phyloP scores from a whole-genome alignment of 2,329 filamentous ascomycete genomes.

The Cercospora citrullina region DNA sequence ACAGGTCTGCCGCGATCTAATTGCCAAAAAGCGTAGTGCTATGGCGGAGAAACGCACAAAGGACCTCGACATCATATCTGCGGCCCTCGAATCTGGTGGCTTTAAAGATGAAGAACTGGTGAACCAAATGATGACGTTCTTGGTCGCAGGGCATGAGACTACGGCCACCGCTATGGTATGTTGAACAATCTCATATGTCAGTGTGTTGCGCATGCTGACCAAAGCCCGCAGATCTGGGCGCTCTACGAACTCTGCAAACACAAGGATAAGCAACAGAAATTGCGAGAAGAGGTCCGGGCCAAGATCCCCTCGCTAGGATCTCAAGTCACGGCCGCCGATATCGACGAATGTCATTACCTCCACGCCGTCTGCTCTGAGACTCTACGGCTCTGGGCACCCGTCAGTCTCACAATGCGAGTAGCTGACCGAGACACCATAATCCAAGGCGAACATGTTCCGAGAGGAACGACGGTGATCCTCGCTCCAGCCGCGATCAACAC shows the following conservation, averaged over 20 bases:
- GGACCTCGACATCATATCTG: constrained; percentile 74
- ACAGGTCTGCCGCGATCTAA: constrained; percentile 62
- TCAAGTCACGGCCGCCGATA: constrained; percentile 55
- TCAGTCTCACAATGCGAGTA: constrained; percentile 68
- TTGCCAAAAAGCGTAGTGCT: constrained; percentile 66
- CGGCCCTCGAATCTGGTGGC: constrained; percentile 72
- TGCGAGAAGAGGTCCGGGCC: constrained; percentile 54
- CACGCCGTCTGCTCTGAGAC: constrained; percentile 77
- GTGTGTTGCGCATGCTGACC: not conserved
- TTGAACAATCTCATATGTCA: not conserved
- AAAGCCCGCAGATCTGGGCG: constrained; percentile 52
- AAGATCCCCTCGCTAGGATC: constrained; percentile 48
- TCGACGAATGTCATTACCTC: constrained; percentile 76
- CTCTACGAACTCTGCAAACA: constrained; percentile 55
- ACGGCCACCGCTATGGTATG: constrained; percentile 53
- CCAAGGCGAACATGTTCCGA: constrained; percentile 64
- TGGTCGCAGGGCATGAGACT: constrained; percentile 65
- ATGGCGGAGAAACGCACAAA: constrained; percentile 48
- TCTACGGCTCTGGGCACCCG: constrained; percentile 70
- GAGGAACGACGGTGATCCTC: constrained; percentile 69
- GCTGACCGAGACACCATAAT: constrained; percentile 66
- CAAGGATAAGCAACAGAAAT: constrained; percentile 49
- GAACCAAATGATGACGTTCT: constrained; percentile 65
- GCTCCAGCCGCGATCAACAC: constrained; percentile 68
- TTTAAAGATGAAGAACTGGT: constrained; percentile 80